phyloP scores from a whole-genome alignment of 1,139 yeast genomes.

The Ogataea hybrid region DNA sequence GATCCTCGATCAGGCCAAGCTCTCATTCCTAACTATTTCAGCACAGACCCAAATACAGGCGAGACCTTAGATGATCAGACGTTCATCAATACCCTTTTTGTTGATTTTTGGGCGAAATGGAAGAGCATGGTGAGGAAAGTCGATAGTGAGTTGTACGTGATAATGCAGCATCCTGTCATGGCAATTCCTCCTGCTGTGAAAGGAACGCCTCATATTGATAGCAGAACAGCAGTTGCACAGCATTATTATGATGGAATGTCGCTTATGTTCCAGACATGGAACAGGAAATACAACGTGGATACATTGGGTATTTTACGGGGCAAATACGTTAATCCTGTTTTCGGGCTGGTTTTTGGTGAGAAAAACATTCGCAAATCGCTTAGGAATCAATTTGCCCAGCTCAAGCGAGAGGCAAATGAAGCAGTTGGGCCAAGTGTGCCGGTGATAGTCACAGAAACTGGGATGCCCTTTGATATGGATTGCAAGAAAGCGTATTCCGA shows the following conservation, averaged over 20 bases:
- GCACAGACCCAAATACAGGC: slow-evolving; percentile 39
- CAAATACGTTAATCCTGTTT: slow-evolving; percentile 67
- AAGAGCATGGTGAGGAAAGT: slow-evolving; percentile 48
- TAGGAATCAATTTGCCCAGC: slow-evolving; percentile 59
- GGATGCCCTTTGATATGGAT: slow-evolving; percentile 96
- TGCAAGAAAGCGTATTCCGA: slow-evolving; percentile 59
- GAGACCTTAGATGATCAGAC: slow-evolving; percentile 48
- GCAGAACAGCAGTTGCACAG: slow-evolving; percentile 71
- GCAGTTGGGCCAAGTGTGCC: slow-evolving; percentile 62
- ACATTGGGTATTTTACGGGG: slow-evolving; percentile 89
- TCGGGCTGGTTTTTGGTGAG: slow-evolving; percentile 82
- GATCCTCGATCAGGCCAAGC: slow-evolving; percentile 40
- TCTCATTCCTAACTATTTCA: slow-evolving; percentile 48
- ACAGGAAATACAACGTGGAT: slow-evolving; percentile 73
- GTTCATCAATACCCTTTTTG: slow-evolving; percentile 62
- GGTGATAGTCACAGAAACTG: slow-evolving; percentile 86
- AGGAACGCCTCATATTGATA: slow-evolving; percentile 56
- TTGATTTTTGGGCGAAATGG: slow-evolving; percentile 53
- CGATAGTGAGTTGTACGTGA: slow-evolving; percentile 49
- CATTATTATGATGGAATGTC: slow-evolving; percentile 96
- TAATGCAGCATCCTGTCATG: slow-evolving; percentile 83
- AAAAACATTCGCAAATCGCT: slow-evolving; percentile 70
- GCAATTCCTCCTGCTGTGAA: slow-evolving; percentile 72
- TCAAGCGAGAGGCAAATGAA: slow-evolving; percentile 60
- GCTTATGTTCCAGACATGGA: slow-evolving; percentile 74